Base-by-base conservation (phyloP, 441 rosid species). In the Pelargonium cotyledonis region DNA sequence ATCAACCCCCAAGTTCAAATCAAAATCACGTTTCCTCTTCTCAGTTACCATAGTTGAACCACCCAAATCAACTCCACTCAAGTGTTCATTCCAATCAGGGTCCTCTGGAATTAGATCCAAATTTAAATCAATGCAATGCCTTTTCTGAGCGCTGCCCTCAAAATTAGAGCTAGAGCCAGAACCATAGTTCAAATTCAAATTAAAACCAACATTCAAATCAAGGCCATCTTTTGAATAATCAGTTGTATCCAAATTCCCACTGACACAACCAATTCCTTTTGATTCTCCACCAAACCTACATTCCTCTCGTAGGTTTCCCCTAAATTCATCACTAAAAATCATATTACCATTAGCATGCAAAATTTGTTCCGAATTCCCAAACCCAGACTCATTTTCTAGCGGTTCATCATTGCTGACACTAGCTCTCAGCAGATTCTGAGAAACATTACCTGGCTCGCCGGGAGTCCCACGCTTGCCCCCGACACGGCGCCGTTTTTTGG, bases 1-100 rank as follows among this genome's bases (percentile, higher is more conserved):
- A 63, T 82, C 85, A 65, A 77, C 78, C 58, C 81, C 92, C 76
- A 90, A 73, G 79, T 95, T 95, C 85, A 91, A 86, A 89, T 91
- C 97, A 79, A 95, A 87, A 23, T 79, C 69, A 15, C 84, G 76
- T 66, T 79, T 87, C 76, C 68, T 84, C 79, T 80, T 80, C 75
- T 49, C 79, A 16, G 66, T 57, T 72, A 75, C 77, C 73, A 41
- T 41, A 55, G 70, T 64, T 63, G 69, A 71, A 26, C 68, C 63
- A 61, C 19, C 47, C 66, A 21, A 21, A 21, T 21, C 23, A 21
- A 21, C 23, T 21, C 58, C 70, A 65, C 61, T 69, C 69, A 66
- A 70, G 81, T 51, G 72, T 70, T 82, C 92, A 49, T 89, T 94
- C 81, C 77, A 60, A 68, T 85, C 85, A 68, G 61, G 61, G 61